Base-by-base conservation (phyloP, 768 basidiomycete genomes). In the Clavaria fumosa region DNA sequence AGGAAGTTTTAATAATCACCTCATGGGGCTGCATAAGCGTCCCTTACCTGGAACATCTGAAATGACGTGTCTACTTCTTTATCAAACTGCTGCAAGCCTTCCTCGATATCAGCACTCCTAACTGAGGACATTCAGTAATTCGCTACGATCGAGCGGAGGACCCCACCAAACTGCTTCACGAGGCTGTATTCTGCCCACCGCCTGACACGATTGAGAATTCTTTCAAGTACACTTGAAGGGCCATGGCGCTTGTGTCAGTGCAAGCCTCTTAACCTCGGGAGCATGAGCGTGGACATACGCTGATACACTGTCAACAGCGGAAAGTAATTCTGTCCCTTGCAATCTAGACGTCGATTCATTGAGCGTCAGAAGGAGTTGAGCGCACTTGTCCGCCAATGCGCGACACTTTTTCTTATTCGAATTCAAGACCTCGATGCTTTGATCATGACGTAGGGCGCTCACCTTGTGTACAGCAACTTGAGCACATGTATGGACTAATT, bases 381-480 rank as follows among this genome's bases (percentile, higher is more conserved):
- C 49, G 41, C 70, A 72, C 45, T 60, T 62, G 35, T 56, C 45
- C 4, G 58, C 58, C 17, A 75, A 50, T 32, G 58, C 62, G 41
- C 48, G 51, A 14, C 64, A 57, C 46, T 64, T 67, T 45, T 53
- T 45, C 70, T 70, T 45, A 35, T 40, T 27, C 23, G n/a, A n/a
- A n/a, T n/a, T n/a, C n/a, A n/a, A 31, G 26, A 35, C 23, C 2
- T 23, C 4, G 23, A 21, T 23, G 33, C 14, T 23, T 26, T 34
- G 28, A 43, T 27, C 22, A 37, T 19, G 21, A 37, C 39, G n/a
- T 23, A 38, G 31, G 42, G 35, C 17, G 33, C 45, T 40, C 35
- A 71, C 73, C 63, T 70, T 73, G 49, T 70, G 62, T 15, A 62
- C 49, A 15, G 57, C 48, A 14, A 73, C 58, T 39, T 70, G 55